Evolutionary conservation across 352 stramenopile genomes (phyloP).

Genomic region (Phytopythium chamaehyphon): DNA sequence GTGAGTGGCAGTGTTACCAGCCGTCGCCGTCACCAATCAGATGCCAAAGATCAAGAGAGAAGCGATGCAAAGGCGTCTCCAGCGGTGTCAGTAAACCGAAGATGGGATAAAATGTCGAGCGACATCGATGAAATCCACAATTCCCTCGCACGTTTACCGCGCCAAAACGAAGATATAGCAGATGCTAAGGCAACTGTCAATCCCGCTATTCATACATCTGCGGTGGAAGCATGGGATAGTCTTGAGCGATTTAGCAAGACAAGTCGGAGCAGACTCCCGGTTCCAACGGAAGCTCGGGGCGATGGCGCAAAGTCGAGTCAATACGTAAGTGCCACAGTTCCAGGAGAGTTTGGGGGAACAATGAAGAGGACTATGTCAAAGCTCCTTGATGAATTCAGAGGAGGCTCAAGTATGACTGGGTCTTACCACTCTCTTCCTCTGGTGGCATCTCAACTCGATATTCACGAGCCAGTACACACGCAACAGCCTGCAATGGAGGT

Average conservation of each 20-base stretch:
- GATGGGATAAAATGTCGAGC: neutral
- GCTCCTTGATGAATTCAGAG: conserved; percentile 1
- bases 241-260: conserved; percentile 83
- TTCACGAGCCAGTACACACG: neutral
- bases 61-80: neutral
- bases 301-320: neutral
- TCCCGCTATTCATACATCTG: neutral
- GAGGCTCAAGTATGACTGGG: too few relatives aligned
- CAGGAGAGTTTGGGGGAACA: neutral
- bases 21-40: neutral
- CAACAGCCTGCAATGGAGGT: conserved; percentile 18
- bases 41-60: neutral
- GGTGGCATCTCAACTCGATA: neutral
- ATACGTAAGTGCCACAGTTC: neutral
- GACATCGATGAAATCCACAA: neutral
- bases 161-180: neutral
- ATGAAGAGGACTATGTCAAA: neutral
- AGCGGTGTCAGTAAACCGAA: too few relatives aligned
- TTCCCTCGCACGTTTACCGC: neutral
- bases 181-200: neutral
- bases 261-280: conserved; percentile 48
- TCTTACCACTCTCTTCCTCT: too few relatives aligned
- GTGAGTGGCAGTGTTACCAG: neutral
- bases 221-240: conserved; percentile 43
- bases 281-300: neutral